Evolutionary conservation across 495 filamentous ascomycete genomes (phyloP).

Genomic region (Tirmania nivea): DNA sequence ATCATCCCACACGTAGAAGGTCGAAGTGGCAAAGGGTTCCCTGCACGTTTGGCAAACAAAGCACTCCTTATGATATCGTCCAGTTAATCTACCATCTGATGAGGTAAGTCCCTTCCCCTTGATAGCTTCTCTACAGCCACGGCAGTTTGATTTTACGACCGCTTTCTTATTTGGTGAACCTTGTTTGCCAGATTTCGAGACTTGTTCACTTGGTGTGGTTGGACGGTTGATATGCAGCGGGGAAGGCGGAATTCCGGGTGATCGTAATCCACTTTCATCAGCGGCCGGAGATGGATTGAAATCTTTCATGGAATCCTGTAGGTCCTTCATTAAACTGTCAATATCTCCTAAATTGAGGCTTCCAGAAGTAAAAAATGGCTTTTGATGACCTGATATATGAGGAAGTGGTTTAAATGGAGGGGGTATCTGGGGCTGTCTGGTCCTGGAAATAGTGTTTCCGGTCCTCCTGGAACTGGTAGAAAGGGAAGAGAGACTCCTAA

Average conservation of each 20-base stretch:
- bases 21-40: conserved; percentile 61
- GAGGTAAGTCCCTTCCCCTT: conserved; percentile 82
- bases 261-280: conserved; percentile 11
- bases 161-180: conserved; percentile 9
- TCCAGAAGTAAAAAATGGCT: background rate
- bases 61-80: conserved; percentile 80
- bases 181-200: conserved; percentile 5
- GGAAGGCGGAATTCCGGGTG: background rate
- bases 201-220: background rate
- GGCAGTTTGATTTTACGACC: conserved; percentile 48
- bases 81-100: conserved; percentile 79
- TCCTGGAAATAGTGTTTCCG: background rate
- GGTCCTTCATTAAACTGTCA: conserved; percentile 31
- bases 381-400: no score
- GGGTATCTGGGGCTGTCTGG: background rate
- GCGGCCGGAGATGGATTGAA: conserved; percentile 15
- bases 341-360: conserved; percentile 14
- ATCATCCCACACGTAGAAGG: conserved; percentile 82
- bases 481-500: background rate
- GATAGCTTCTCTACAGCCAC: conserved; percentile 58
- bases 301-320: conserved; percentile 29
- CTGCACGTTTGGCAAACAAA: conserved; percentile 78
- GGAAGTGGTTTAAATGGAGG: no score
- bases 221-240: background rate
- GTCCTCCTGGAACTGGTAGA: background rate